Percentiles rank a stretch among this genome's conserved stretches.
phyloP scores from a whole-genome alignment of 371 early-diverging fungal genomes.

The Mucor lusitanicus region DNA sequence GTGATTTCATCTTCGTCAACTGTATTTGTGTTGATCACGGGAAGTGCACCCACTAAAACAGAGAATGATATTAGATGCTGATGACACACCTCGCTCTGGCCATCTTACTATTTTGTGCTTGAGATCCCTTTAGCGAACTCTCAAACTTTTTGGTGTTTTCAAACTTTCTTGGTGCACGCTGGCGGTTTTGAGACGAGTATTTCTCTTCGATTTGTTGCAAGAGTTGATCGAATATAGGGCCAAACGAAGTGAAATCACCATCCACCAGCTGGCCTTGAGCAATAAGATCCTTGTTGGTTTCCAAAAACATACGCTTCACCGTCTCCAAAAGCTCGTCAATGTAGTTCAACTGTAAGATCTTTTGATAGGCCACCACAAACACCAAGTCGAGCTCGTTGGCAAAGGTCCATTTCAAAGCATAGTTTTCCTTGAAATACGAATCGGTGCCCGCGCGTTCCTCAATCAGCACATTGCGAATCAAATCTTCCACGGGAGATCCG shows the following conservation, averaged over 20 bases:
- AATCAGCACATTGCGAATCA: slow-evolving; percentile 79
- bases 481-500: slow-evolving; percentile 69
- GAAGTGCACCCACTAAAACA: slow-evolving; percentile 15
- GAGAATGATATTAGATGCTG: no score
- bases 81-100: not conserved
- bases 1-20: slow-evolving; percentile 68
- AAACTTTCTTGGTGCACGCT: slow-evolving; percentile 75
- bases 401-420: slow-evolving; percentile 81
- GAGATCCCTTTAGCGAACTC: slow-evolving; percentile 72
- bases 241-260: slow-evolving; percentile 37
- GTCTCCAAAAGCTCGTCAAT: slow-evolving; percentile 83
- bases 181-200: slow-evolving; percentile 40
- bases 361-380: slow-evolving; percentile 93
- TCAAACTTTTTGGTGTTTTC: slow-evolving; percentile 84
- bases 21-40: slow-evolving; percentile 14
- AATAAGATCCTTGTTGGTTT: slow-evolving; percentile 21
- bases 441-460: slow-evolving; percentile 74
- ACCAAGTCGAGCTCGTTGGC: slow-evolving; percentile 86
- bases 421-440: slow-evolving; percentile 62
- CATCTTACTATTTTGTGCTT: slow-evolving; percentile 52
- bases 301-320: slow-evolving; percentile 54
- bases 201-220: slow-evolving; percentile 48
- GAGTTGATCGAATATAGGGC: slow-evolving; percentile 42
- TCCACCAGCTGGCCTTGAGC: slow-evolving; percentile 15
- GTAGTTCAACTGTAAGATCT: slow-evolving; percentile 83